Conservation (phyloP, 306 rosid species). For the Neltuma alba region DNA sequence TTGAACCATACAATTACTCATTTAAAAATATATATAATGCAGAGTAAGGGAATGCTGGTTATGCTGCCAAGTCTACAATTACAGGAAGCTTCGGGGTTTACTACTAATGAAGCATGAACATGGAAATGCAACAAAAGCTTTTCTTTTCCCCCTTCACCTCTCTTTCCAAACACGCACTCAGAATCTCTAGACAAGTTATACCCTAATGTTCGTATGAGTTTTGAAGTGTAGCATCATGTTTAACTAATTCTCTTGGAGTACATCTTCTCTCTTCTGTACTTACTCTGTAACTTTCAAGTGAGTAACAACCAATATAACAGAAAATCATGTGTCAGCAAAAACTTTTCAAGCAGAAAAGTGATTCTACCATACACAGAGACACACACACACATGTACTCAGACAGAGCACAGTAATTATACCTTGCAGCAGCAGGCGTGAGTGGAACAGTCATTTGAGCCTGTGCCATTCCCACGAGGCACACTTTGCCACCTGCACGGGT, state of each 20-base stretch:
- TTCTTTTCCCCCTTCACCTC: too few species aligned
- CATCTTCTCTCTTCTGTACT: too few species aligned
- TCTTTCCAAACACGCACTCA: not conserved
- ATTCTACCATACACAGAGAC: not conserved
- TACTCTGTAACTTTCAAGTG: too few species aligned
- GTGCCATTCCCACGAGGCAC: slow-evolving; percentile 92
- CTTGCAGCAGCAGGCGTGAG: slow-evolving; percentile 84
- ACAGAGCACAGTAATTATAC: slow-evolving; percentile 33
- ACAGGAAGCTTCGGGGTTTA: not conserved
- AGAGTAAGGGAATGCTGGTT: not conserved
- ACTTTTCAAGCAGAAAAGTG: not conserved
- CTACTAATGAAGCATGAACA: not conserved
- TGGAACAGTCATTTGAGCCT: slow-evolving; percentile 78
- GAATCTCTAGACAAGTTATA: not conserved
- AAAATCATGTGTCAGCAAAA: not conserved
- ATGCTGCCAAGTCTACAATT: not conserved
- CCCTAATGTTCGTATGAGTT: not conserved
- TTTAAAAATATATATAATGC: not conserved
- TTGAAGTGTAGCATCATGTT: not conserved
- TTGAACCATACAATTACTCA: slow-evolving; percentile 5
- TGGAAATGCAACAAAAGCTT: not conserved
- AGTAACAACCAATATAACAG: too few species aligned
- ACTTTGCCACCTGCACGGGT: slow-evolving; percentile 84
- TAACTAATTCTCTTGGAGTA: not conserved
- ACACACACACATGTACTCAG: not conserved